Conservation (phyloP, 176 grass and related monocot genomes). For the Carex myosuroides region DNA sequence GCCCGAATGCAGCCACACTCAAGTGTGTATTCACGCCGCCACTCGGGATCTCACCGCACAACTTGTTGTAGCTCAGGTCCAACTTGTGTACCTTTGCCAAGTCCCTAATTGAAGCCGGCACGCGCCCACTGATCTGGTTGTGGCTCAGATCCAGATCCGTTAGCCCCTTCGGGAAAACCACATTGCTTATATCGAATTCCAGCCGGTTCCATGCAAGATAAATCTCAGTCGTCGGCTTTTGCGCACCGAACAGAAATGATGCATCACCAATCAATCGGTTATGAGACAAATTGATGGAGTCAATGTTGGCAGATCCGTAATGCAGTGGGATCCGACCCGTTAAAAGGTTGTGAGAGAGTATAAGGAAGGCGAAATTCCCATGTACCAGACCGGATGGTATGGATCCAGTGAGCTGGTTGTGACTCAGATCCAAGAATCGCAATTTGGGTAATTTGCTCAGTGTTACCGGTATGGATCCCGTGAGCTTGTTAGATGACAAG, state of each 20-base stretch:
- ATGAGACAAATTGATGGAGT: conserved; percentile 48
- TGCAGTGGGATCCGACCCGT: conserved; percentile 41
- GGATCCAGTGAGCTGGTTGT: conserved; percentile 56
- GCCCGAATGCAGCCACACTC: conserved; percentile 30
- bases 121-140: conserved; percentile 51
- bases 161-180: conserved; percentile 48
- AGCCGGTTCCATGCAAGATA: conserved; percentile 82
- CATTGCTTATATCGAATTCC: conserved; percentile 54
- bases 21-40: conserved; percentile 35
- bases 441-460: conserved; percentile 33
- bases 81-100: conserved; percentile 33
- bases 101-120: conserved; percentile 51
- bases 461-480: conserved; percentile 37
- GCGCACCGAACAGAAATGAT: conserved; percentile 50
- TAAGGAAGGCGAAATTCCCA: conserved; percentile 36
- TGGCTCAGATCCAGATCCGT: conserved; percentile 69
- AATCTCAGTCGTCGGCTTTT: conserved; percentile 37
- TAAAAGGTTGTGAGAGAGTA: conserved; percentile 56
- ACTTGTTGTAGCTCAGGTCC: conserved; percentile 63
- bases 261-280: conserved; percentile 56
- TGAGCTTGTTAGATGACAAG: conserved; percentile 55
- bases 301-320: conserved; percentile 24
- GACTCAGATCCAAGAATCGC: conserved; percentile 59
- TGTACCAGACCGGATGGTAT: conserved; percentile 54
- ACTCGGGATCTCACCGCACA: conserved; percentile 67